Conservation (phyloP, 1,284 basidiomycete species). For the Bjerkandera adusta region DNA sequence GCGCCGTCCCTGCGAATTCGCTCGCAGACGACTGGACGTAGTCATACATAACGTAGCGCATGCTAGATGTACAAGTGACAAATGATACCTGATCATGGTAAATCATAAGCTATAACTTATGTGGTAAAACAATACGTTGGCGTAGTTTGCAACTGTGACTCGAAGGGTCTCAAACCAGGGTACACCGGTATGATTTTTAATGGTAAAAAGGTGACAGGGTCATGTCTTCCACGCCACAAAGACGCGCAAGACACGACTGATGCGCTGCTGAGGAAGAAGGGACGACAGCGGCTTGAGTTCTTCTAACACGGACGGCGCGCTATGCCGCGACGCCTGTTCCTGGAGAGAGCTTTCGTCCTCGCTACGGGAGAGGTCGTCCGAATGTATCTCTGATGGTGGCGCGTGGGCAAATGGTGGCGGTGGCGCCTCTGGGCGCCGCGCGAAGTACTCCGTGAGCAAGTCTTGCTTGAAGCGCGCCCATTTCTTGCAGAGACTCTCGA, state of each 20-base stretch:
- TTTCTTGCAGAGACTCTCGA: constrained; percentile 7
- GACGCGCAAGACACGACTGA: constrained; percentile 6
- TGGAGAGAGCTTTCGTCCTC: not conserved
- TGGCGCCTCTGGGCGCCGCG: not conserved
- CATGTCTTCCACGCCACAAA: constrained; percentile 13
- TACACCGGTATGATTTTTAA: no score
- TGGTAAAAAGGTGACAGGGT: no score
- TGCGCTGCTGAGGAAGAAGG: constrained; percentile 6
- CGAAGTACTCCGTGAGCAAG: not conserved
- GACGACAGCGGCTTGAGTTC: not conserved
- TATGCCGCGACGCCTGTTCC: not conserved
- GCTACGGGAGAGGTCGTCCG: not conserved
- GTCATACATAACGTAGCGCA: no score
- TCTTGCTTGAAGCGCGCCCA: constrained; percentile 3
- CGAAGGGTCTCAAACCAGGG: no score
- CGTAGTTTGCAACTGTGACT: no score
- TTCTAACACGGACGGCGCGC: not conserved
- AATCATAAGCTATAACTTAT: no score
- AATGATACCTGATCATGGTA: no score
- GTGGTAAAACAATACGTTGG: no score
- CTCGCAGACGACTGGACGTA: no score
- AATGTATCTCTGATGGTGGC: not conserved
- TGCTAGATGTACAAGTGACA: no score
- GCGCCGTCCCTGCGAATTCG: no score
- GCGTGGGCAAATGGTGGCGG: not conserved